Evolutionary conservation across 2,329 filamentous ascomycete species (phyloP), one percentile per base, ranked within the genome.

Genomic region (Cryphonectria japonica): DNA sequence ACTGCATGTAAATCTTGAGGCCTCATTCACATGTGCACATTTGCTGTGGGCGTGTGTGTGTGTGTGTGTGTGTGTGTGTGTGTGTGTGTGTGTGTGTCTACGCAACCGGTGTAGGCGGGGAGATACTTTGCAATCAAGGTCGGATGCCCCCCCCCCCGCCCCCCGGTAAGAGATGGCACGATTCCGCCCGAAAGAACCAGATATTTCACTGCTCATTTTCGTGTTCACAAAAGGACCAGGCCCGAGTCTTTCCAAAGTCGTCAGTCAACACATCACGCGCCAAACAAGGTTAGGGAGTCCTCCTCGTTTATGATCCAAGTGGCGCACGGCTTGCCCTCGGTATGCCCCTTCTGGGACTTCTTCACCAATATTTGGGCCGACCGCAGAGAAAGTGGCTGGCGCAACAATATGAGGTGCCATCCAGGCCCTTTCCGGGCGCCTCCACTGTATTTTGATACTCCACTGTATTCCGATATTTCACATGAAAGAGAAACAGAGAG

Each of bases 161-260:
- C 26, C 54, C 26, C 14, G 29, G 29, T 32, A 32, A 29, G 52
- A 32, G 26, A 59, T 59, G 54, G 14, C 54, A 59, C 14, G 26
- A 59, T 32, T 32, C 54, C 26, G 26, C 54, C 54, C 54, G 54
- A 59, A 59, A 14, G 54, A 29, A 59, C 54, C 1, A 29, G 7
- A 59, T 59, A 29, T 1, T 59, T 16, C 29, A 19, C 19, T 59
- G 54, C 26, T 19, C 29, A 16, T 59, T 29, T 14, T 32, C 26
- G 54, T 57, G 22, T 50, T 50, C 46, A 50, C 52, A 57, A 57
- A 32, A 64, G 61, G 61, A 46, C 61, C 61, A 16, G 19, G n/a
- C 1, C 61, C 61, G 41, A 46, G 61, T 64, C 19, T 14, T 46
- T 37, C 61, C 34, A 29, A 16, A 9, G 14, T 11, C 37, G 37